phyloP scores from a whole-genome alignment of 352 stramenopile species.

The Phytophthora nicotianae region DNA sequence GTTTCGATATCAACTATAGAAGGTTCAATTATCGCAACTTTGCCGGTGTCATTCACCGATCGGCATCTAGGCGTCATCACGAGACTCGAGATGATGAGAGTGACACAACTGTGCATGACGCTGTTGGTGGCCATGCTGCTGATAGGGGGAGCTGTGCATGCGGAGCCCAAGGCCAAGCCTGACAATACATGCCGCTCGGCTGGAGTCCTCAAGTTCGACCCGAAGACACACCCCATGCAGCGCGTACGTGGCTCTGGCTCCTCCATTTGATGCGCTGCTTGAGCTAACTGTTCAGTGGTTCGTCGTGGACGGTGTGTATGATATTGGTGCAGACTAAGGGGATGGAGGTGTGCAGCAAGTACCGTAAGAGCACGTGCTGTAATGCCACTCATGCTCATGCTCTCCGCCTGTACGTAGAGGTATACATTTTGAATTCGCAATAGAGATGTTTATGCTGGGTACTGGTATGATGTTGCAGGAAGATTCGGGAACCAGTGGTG shows the following conservation, averaged over 20 bases:
- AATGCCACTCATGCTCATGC: conserved; percentile 69
- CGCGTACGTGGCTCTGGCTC: conserved; percentile 41
- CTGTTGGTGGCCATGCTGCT: conserved; percentile 31
- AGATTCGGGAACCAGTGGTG: conserved; percentile 79
- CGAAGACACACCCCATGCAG: conserved; percentile 63
- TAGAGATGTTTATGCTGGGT: background rate
- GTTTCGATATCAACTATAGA: conserved; percentile 14
- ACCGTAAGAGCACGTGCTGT: conserved; percentile 83
- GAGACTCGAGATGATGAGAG: conserved; percentile 24
- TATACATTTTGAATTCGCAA: conserved; percentile 4
- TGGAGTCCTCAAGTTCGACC: conserved; percentile 73
- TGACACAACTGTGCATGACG: conserved; percentile 12
- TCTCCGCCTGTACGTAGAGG: conserved; percentile 57
- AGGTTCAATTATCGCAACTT: conserved; percentile 1
- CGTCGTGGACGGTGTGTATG: conserved; percentile 4
- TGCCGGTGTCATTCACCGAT: conserved; percentile 11
- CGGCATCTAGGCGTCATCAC: conserved; percentile 16
- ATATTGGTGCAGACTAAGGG: conserved; percentile 45
- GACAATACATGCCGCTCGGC: conserved; percentile 59
- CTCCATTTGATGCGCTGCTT: background rate
- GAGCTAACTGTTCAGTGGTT: conserved; percentile 5
- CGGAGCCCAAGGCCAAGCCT: conserved; percentile 37
- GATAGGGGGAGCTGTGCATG: conserved; percentile 15
- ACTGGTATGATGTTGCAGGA: conserved; percentile 41
- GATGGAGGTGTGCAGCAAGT: conserved; percentile 83